Base-by-base conservation (phyloP, 257 asterid species). In the Nicotiana attenuata region DNA sequence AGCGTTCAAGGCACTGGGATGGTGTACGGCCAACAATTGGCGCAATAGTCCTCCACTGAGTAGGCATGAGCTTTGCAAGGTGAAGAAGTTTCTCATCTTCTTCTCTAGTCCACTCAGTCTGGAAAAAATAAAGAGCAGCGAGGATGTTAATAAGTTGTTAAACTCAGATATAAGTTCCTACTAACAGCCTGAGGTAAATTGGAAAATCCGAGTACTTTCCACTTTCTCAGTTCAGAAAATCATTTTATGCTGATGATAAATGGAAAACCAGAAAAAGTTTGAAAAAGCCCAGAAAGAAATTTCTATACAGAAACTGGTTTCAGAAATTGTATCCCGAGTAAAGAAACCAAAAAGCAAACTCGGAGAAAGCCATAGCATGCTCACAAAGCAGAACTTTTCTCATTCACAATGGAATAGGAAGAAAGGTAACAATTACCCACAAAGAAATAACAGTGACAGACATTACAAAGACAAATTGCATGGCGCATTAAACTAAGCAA, bases 21-120 rank as follows among this genome's bases (percentile, higher is more conserved):
- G 99, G 98, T 15, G 99, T 96, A 50, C 99, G 93, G 13, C 98
- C 99, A 1, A 96, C 99, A 53, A 96, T 96, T 5, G 98, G 98
- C 45, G 99, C 99, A 84, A 94, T 94, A 7, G 98, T 96, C 86
- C 99, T 90, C 99, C 99, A 96, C 60, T 96, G 98, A 3, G 99
- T 96, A 31, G 98, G 99, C 98, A 93, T 94, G 81, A 96, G 98
- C 84, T 96, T 96, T 2, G 99, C 99, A 73, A 96, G 98, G 87
- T 96, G 99, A 86, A 96, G 85, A 41, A 96, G 87, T 83, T 94
- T 96, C 87, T 96, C 99, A 82, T 94, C 98, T 77, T 96, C 99
- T 83, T 96, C 98, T 84, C 97, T 88, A 3, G 98, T 96, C 99
- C 99, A 94, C 84, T 96, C 98, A 53, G 99, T 96, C 98, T 96